Base-by-base conservation (phyloP, 495 filamentous ascomycete species). In the Penicillium taxi region DNA sequence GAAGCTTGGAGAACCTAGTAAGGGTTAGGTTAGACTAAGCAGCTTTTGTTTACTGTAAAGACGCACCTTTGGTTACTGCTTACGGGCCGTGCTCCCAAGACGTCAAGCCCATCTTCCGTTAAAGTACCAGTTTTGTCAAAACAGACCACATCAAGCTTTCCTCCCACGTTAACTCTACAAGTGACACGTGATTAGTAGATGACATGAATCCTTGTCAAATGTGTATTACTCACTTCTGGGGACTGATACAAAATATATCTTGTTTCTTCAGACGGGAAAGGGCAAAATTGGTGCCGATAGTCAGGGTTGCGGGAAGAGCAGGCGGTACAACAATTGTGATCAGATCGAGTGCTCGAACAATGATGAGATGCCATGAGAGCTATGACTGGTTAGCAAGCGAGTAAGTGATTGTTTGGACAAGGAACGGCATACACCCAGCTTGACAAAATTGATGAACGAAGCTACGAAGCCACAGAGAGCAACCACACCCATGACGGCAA, bases 41-140 rank as follows among this genome's bases (percentile, higher is more conserved):
- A 16, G 17, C 1, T 31, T 3, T 9, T 7, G 14, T 14, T 8
- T 28, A 15, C 32, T 12, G 17, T 20, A 9, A 30, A 30, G 14
- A 32, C 43, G 30, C 37, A 73, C 67, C 59, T 66, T 47, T 61
- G 79, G 15, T 71, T 62, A n/a, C 69, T 59, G 44, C 80, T 73
- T 19, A 86, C 85, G 5, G 85, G 77, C 26, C 85, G 78, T 9
- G 91, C 72, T 4, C 93, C 93, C 17, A 96, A 79, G 26, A 99
- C 84, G 63, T 99, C 93, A 30, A 99, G 67, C 0, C 93, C 93
- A 57, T 99, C 93, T 59, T 96, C 93, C 2, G 93, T 99, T 15
- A 99, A 67, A 9, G 93, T 99, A 13, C 93, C 93, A 2, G 93
- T 99, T 56, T 99, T 99, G 60, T 99, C 93, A 46, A 99, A 99